Evolutionary conservation across 1,284 basidiomycete species (phyloP).

Genomic region (Microstroma glucosiphilum): DNA sequence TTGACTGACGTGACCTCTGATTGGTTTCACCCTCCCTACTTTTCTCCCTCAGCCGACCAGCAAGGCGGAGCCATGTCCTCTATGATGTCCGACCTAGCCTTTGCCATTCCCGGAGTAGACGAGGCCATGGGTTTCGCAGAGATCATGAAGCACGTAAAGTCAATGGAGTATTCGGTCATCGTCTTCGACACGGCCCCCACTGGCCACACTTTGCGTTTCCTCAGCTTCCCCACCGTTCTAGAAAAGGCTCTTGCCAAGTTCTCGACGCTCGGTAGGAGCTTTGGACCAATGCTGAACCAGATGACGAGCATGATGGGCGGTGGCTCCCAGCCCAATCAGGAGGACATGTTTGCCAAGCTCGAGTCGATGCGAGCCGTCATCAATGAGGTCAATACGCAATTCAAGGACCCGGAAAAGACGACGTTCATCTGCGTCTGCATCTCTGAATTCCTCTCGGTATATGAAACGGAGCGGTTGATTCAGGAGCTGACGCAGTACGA

Average conservation of each 20-base stretch:
- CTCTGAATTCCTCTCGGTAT: slow-evolving; percentile 93
- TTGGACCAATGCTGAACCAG: slow-evolving; percentile 95
- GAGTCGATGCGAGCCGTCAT: slow-evolving; percentile 95
- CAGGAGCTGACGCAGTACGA: slow-evolving; percentile 93
- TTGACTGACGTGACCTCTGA: too few relatives aligned
- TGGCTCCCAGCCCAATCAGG: slow-evolving; percentile 56
- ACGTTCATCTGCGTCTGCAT: slow-evolving; percentile 94
- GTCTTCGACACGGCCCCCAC: slow-evolving; percentile 99
- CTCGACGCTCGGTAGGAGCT: slow-evolving; percentile 78
- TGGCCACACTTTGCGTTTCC: slow-evolving; percentile 93
- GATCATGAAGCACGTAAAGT: slow-evolving; percentile 99
- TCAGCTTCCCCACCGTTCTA: slow-evolving; percentile 93
- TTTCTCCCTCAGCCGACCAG: slow-evolving; percentile 62
- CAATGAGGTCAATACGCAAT: slow-evolving; percentile 97
- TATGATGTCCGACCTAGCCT: slow-evolving; percentile 65
- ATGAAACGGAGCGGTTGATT: slow-evolving; percentile 95
- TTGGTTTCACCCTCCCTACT: not conserved
- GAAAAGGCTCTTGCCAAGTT: slow-evolving; percentile 97
- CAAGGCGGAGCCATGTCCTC: slow-evolving; percentile 80
- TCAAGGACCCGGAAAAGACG: slow-evolving; percentile 83
- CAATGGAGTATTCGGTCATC: slow-evolving; percentile 99
- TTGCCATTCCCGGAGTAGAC: slow-evolving; percentile 97
- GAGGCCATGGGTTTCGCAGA: slow-evolving; percentile 99
- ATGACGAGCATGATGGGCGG: slow-evolving; percentile 92
- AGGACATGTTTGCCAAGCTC: slow-evolving; percentile 93